A percentile compares a stretch with the other conserved stretches of the same genome.
These are phyloP conservation scores for Besnoitia besnoiti DNA, from an alignment of 169 alveolate species.

Conservation along the genomic window DNA sequence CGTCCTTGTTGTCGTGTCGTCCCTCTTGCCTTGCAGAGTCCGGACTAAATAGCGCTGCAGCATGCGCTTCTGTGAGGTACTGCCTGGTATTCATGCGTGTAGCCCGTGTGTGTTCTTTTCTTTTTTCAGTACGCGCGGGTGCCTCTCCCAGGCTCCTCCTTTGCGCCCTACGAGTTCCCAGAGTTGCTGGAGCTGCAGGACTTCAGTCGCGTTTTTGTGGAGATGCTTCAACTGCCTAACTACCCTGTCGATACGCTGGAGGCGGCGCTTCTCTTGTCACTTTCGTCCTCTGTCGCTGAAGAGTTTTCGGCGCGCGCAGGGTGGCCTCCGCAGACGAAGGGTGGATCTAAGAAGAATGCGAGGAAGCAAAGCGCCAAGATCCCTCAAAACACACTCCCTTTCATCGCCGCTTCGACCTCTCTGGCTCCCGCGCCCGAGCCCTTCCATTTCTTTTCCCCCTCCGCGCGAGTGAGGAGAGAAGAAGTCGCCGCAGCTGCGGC, in stretches of 20 bases:
- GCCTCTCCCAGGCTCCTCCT: constrained; percentile 40
- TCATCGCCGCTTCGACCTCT: not conserved
- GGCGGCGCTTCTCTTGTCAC: constrained; percentile 25
- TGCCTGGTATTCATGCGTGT: not conserved
- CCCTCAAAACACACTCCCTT: not conserved
- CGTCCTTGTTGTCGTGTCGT: too few species aligned
- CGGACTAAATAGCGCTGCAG: not conserved
- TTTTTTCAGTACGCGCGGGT: constrained; percentile 49
- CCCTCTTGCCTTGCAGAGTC: not conserved
- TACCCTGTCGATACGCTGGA: constrained; percentile 46
- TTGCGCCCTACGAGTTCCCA: constrained; percentile 54
- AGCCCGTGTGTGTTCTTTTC: not conserved
- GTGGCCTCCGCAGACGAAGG: not conserved
- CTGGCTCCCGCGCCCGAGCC: not conserved
- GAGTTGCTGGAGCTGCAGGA: constrained; percentile 64
- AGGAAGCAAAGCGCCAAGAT: not conserved
- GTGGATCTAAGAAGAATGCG: not conserved
- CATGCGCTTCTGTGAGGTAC: not conserved
- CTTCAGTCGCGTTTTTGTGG: constrained; percentile 42
- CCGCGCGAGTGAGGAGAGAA: not conserved
- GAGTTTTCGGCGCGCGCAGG: constrained; percentile 10
- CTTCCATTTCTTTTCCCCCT: not conserved
- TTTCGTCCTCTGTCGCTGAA: not conserved
- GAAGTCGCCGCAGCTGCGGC: constrained; percentile 39
- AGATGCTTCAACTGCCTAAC: constrained; percentile 44